These are phyloP conservation scores for Beauveria varroae DNA, from an alignment of 2,329 filamentous ascomycete genomes.

Conservation along the genomic window DNA sequence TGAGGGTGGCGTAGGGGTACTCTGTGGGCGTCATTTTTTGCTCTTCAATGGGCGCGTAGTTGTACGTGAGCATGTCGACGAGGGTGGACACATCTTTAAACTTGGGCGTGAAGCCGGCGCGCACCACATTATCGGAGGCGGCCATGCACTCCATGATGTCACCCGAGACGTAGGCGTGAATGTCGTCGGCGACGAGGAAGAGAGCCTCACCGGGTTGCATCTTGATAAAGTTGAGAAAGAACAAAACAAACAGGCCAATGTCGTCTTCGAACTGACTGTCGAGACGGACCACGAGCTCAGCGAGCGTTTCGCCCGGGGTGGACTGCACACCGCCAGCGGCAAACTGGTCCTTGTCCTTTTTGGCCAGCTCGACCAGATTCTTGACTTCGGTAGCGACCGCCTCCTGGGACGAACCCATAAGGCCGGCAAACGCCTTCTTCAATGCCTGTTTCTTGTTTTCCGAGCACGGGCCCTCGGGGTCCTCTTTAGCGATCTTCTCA, in stretches of 20 bases:
- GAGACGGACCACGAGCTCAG: slow-evolving; percentile 68
- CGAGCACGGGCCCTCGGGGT: slow-evolving; percentile 32
- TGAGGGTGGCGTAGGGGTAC: slow-evolving; percentile 79
- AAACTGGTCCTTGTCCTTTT: slow-evolving; percentile 62
- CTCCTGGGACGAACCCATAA: slow-evolving; percentile 72
- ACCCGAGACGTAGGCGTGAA: slow-evolving; percentile 87
- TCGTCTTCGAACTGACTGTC: slow-evolving; percentile 81
- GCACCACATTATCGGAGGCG: slow-evolving; percentile 95
- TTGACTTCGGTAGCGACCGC: slow-evolving; percentile 48
- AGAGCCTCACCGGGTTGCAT: slow-evolving; percentile 86
- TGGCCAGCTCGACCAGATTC: slow-evolving; percentile 63
- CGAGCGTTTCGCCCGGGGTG: slow-evolving; percentile 61
- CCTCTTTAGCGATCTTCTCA: slow-evolving; percentile 35
- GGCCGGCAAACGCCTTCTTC: slow-evolving; percentile 62
- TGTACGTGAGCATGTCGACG: slow-evolving; percentile 88
- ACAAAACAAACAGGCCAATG: slow-evolving; percentile 88
- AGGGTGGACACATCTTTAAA: slow-evolving; percentile 94
- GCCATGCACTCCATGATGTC: slow-evolving; percentile 99
- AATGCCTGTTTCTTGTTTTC: slow-evolving; percentile 71
- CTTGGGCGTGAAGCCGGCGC: slow-evolving; percentile 94
- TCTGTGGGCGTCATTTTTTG: slow-evolving; percentile 86
- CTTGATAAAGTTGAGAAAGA: slow-evolving; percentile 94
- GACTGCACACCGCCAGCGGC: slow-evolving; percentile 64
- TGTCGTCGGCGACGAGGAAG: slow-evolving; percentile 93
- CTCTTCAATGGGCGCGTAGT: slow-evolving; percentile 85